Evolutionary conservation across 495 filamentous ascomycete genomes (phyloP).

Genomic region (Neurospora sp.): DNA sequence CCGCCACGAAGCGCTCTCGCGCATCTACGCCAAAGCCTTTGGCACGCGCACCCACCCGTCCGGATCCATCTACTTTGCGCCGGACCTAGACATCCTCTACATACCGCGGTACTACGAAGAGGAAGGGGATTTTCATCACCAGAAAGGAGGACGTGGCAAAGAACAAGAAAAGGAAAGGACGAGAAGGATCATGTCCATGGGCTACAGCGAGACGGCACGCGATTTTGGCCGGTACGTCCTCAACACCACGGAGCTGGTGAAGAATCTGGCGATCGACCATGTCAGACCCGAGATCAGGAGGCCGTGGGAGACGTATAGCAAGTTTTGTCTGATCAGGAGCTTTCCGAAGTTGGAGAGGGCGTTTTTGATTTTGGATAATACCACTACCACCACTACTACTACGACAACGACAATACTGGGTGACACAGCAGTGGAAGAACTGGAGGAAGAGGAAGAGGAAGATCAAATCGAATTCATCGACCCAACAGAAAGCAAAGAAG

Average conservation of each 20-base stretch:
- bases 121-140: neutral
- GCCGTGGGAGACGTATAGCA: conserved; percentile 46
- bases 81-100: conserved; percentile 38
- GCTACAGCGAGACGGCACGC: conserved; percentile 36
- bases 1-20: conserved; percentile 29
- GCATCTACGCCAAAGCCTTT: conserved; percentile 31
- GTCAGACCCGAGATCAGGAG: conserved; percentile 35
- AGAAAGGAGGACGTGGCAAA: neutral
- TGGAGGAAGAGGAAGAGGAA: neutral
- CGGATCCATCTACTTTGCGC: conserved; percentile 33
- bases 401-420: neutral
- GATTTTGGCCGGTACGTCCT: conserved; percentile 26
- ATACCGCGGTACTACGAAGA: conserved; percentile 29
- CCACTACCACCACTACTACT: neutral
- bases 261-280: conserved; percentile 38
- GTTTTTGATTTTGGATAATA: conserved; percentile 24
- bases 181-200: conserved; percentile 18
- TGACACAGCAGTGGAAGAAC: neutral
- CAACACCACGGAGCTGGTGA: conserved; percentile 17
- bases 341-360: conserved; percentile 33
- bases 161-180: neutral
- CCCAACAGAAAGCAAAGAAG: conserved; percentile 21
- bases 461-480: conserved; percentile 28
- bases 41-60: conserved; percentile 23
- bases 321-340: conserved; percentile 34